These are phyloP conservation scores for Rhizopogon vulgaris DNA, from an alignment of 768 basidiomycete genomes.

Conservation along the genomic window DNA sequence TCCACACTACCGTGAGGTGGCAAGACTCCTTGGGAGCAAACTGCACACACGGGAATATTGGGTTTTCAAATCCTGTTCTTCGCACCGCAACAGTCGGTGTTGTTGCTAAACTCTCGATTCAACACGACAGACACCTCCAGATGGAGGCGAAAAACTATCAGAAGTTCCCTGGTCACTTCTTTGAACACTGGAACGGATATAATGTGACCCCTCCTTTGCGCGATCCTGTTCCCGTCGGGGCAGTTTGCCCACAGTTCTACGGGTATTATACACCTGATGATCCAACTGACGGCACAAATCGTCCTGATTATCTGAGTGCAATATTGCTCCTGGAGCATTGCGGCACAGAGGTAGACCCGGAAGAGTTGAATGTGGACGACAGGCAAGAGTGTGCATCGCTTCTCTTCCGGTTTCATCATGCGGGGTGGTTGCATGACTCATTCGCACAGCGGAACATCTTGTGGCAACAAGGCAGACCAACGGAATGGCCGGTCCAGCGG, in stretches of 20 bases:
- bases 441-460: neutral
- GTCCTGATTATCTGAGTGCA: slow-evolving; percentile 25
- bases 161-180: slow-evolving; percentile 20
- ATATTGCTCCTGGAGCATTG: slow-evolving; percentile 46
- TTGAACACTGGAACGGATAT: slow-evolving; percentile 20
- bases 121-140: slow-evolving; percentile 30
- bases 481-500: slow-evolving; percentile 14
- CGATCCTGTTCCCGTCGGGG: slow-evolving; percentile 39
- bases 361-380: slow-evolving; percentile 32
- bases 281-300: slow-evolving; percentile 10
- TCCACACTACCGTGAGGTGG: slow-evolving; percentile 12
- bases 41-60: slow-evolving; percentile 2
- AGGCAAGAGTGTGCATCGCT: slow-evolving; percentile 32
- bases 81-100: slow-evolving; percentile 34
- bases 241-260: slow-evolving; percentile 59
- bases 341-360: slow-evolving; percentile 28
- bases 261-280: slow-evolving; percentile 44
- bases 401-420: slow-evolving; percentile 34
- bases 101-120: slow-evolving; percentile 39
- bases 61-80: neutral
- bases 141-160: slow-evolving; percentile 24
- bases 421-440: slow-evolving; percentile 8
- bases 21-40: neutral
- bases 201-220: slow-evolving; percentile 22
- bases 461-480: too few species aligned